phyloP scores from a whole-genome alignment of 805 yeast species.

The Candida taoyuanica region DNA sequence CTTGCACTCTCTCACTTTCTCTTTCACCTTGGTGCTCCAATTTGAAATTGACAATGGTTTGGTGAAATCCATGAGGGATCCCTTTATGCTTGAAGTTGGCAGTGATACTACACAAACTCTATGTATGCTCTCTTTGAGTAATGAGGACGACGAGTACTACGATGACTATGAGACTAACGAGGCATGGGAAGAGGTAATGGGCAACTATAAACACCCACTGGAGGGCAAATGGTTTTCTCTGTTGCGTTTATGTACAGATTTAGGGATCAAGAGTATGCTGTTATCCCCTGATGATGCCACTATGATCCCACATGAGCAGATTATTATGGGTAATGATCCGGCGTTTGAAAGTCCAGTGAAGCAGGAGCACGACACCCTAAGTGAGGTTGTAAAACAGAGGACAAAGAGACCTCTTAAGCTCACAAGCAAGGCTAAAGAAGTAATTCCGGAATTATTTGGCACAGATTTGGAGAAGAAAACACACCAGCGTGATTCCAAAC shows the following conservation, averaged over 20 bases:
- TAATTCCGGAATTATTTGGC: neutral
- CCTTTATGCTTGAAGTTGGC: constrained; percentile 20
- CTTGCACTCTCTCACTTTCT: constrained; percentile 30
- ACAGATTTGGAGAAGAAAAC: neutral
- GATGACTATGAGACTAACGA: constrained; percentile 2
- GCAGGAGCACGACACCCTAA: too few relatives aligned
- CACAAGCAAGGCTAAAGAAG: neutral
- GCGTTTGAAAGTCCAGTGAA: too few relatives aligned
- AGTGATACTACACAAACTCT: neutral
- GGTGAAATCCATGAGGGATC: constrained; percentile 38
- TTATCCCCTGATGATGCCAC: too few relatives aligned
- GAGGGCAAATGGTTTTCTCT: too few relatives aligned
- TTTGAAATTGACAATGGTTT: constrained; percentile 31
- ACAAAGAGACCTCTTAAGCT: neutral
- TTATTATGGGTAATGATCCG: too few relatives aligned
- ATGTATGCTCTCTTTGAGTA: neutral
- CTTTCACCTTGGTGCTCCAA: constrained; percentile 31
- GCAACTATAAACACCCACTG: neutral
- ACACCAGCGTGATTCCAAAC: constrained; percentile 2
- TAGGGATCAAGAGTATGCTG: too few relatives aligned
- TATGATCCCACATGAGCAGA: too few relatives aligned
- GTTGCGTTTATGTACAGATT: too few relatives aligned
- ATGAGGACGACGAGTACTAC: constrained; percentile 4
- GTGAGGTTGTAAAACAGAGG: too few relatives aligned
- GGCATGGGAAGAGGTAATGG: constrained; percentile 5